These are phyloP conservation scores for Plectosphaerella plurivora DNA, from an alignment of 2,329 filamentous ascomycete species.

Conservation along the genomic window DNA sequence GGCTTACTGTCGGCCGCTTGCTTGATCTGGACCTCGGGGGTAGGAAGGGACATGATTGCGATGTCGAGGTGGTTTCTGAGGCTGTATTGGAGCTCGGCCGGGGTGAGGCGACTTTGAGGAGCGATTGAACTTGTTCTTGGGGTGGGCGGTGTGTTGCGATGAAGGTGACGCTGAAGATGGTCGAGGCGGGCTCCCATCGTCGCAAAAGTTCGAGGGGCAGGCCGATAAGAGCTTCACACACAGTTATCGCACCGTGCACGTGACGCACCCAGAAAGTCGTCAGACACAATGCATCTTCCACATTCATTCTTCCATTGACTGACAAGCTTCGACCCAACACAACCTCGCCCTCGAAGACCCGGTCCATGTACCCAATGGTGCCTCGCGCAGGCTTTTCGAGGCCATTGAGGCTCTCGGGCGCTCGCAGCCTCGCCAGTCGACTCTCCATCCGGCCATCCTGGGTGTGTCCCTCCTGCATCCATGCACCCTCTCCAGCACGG, in stretches of 20 bases:
- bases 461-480: slow-evolving; percentile 22
- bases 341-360: neutral
- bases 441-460: slow-evolving; percentile 14
- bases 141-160: too few species aligned
- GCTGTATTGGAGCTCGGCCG: neutral
- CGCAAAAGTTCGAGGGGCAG: neutral
- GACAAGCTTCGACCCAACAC: neutral
- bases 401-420: slow-evolving; percentile 4
- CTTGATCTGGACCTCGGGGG: slow-evolving; percentile 38
- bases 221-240: slow-evolving; percentile 1
- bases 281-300: too few species aligned
- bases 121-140: too few species aligned
- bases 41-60: slow-evolving; percentile 27
- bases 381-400: slow-evolving; percentile 3
- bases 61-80: neutral
- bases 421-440: slow-evolving; percentile 2
- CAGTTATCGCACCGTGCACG: slow-evolving; percentile 1
- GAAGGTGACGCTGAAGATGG: too few species aligned
- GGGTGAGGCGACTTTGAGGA: slow-evolving; percentile 16
- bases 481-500: slow-evolving; percentile 12
- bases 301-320: too few species aligned
- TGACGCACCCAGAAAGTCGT: neutral
- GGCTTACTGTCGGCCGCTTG: slow-evolving; percentile 41
- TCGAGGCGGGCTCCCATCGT: too few species aligned
- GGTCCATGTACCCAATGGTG: neutral